Evolutionary conservation across 139 green algal species (phyloP).

Genomic region (Mychonastes homosphaera): DNA sequence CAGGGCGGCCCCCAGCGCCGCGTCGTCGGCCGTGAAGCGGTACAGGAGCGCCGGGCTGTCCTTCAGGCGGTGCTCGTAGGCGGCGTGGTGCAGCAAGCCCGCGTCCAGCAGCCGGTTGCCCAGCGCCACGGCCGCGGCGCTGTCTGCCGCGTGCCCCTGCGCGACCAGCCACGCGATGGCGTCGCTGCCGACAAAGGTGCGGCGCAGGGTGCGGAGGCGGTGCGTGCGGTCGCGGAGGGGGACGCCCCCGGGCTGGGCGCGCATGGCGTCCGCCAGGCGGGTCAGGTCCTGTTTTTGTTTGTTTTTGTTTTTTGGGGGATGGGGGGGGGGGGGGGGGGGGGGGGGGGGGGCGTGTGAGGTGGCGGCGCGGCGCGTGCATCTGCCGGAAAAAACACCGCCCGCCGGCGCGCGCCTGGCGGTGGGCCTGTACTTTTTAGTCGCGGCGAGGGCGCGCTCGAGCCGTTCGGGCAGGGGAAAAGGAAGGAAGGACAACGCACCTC

Average conservation of each 20-base stretch:
- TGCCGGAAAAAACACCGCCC: too few species aligned
- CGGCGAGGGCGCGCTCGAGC: too few species aligned
- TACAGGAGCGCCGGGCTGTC: not conserved
- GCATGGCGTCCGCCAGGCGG: conserved; percentile 36
- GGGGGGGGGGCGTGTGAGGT: too few species aligned
- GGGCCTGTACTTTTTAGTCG: too few species aligned
- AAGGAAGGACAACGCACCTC: too few species aligned
- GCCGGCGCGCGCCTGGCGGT: too few species aligned
- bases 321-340: too few species aligned
- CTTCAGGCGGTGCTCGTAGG: not conserved
- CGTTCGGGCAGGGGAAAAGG: too few species aligned
- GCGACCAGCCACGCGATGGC: not conserved
- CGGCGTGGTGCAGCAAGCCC: not conserved
- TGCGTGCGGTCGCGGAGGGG: not conserved
- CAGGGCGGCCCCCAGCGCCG: not conserved
- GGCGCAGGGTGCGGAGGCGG: not conserved
- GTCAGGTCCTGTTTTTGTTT: too few species aligned
- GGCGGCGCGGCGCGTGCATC: too few species aligned
- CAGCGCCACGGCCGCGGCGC: not conserved
- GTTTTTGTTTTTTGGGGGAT: too few species aligned
- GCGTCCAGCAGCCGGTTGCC: not conserved
- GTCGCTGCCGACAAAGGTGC: not conserved
- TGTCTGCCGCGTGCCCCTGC: not conserved
- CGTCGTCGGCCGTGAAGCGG: not conserved
- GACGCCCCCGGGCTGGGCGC: conserved; percentile 39